A percentile compares a stretch with the other conserved stretches of the same genome.
Evolutionary conservation across 2,329 filamentous ascomycete genomes (phyloP).

Genomic region (Fusarium musae): DNA sequence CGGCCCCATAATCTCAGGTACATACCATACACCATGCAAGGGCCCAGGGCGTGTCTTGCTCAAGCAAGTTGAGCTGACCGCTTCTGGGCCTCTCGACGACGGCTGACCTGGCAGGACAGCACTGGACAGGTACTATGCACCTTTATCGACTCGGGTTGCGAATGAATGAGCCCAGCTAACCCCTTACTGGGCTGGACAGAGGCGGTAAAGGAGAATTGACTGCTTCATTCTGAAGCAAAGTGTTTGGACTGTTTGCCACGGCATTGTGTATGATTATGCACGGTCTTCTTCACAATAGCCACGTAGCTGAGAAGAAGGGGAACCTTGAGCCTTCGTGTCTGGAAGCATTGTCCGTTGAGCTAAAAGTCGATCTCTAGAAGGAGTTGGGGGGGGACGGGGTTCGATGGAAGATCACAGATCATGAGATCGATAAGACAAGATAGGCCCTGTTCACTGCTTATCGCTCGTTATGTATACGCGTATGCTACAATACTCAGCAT

Average conservation of each 20-base stretch:
- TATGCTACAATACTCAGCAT: conserved; percentile 5
- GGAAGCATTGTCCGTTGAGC: conserved; percentile 12
- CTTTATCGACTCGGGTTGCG: not conserved
- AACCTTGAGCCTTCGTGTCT: conserved; percentile 16
- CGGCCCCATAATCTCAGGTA: conserved; percentile 35
- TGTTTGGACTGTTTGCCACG: not conserved
- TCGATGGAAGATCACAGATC: conserved; percentile 38
- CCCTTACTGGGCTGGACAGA: conserved; percentile 17
- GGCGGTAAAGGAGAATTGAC: conserved; percentile 28
- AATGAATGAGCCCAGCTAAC: not conserved
- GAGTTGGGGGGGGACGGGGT: conserved; percentile 23
- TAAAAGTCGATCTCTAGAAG: conserved; percentile 27
- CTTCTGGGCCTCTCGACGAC: conserved; percentile 30
- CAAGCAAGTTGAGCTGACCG: conserved; percentile 35
- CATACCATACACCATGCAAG: conserved; percentile 38
- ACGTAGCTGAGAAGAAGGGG: not conserved
- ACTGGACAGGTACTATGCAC: conserved; percentile 3
- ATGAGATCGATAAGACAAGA: conserved; percentile 43
- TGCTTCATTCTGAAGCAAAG: conserved; percentile 21
- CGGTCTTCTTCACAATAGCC: not conserved
- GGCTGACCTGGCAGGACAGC: conserved; percentile 21
- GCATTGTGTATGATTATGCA: not conserved
- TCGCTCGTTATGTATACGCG: conserved; percentile 16
- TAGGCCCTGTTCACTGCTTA: not conserved
- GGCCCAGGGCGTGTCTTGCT: conserved; percentile 28